Conservation (phyloP, 1,284 basidiomycete species). For the Leccinum ponderosum region DNA sequence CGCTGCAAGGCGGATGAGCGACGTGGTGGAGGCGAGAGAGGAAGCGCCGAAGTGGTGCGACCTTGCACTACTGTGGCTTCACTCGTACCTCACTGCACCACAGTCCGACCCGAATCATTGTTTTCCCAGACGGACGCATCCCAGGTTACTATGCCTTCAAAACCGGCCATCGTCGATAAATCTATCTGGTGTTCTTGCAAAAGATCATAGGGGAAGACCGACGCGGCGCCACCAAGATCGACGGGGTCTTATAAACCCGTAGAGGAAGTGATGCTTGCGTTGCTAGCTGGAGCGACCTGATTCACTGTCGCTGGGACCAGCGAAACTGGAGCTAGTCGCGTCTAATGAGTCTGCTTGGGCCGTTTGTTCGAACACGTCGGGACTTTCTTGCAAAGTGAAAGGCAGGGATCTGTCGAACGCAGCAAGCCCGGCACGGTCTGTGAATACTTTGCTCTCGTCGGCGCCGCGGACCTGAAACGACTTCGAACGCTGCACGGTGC, state of each 20-base stretch:
- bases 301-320: background rate
- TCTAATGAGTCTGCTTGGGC: background rate
- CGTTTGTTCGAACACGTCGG: background rate
- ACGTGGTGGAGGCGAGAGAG: too few relatives aligned
- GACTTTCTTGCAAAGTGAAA: background rate
- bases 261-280: background rate
- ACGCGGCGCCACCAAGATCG: background rate
- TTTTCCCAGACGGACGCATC: background rate
- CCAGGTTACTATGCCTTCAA: background rate
- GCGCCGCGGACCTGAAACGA: background rate
- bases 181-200: background rate
- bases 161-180: background rate
- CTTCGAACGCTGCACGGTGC: background rate
- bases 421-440: background rate
- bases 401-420: background rate
- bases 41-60: too few relatives aligned
- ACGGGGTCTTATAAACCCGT: background rate
- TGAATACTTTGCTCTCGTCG: background rate
- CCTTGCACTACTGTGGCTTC: too few relatives aligned
- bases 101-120: background rate
- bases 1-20: too few relatives aligned
- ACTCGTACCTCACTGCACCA: too few relatives aligned
- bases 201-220: background rate
- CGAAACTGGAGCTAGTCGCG: background rate
- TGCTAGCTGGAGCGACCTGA: background rate